A percentile compares a stretch with the other conserved stretches of the same genome.
phyloP scores from a whole-genome alignment of 208 protist species.

The Kentomonas sorsogonicus region DNA sequence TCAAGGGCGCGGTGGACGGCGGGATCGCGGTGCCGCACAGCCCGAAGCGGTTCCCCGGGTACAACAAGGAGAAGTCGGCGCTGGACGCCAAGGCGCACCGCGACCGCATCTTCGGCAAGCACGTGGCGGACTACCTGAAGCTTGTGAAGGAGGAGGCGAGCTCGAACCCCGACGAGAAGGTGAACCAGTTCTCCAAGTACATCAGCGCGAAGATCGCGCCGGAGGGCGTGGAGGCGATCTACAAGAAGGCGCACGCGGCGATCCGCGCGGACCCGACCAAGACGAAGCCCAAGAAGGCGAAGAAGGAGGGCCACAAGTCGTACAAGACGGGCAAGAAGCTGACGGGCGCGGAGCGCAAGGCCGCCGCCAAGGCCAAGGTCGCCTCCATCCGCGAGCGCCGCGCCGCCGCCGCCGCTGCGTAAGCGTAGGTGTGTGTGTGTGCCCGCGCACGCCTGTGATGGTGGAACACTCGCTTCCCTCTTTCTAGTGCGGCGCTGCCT shows the following conservation, averaged over 20 bases:
- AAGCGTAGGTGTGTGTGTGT: no score
- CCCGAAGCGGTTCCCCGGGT: conserved; percentile 95
- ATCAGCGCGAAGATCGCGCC: conserved; percentile 89
- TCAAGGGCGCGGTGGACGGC: conserved; percentile 97
- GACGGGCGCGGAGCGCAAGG: conserved; percentile 46
- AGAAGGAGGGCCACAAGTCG: conserved; percentile 45
- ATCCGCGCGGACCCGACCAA: conserved; percentile 93
- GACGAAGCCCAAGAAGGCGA: conserved; percentile 52
- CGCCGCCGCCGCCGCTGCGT: no score
- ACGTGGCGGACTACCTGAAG: conserved; percentile 98
- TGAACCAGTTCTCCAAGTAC: conserved; percentile 95
- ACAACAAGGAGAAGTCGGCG: conserved; percentile 83
- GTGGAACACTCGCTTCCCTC: no score
- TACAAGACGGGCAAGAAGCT: conserved; percentile 48
- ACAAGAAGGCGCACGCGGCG: conserved; percentile 89
- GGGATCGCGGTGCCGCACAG: conserved; percentile 97
- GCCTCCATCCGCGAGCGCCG: conserved; percentile 53
- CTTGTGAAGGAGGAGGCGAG: conserved; percentile 92
- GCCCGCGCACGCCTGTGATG: no score
- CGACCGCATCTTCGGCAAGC: conserved; percentile 96
- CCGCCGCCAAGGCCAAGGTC: conserved; percentile 63
- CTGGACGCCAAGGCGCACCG: conserved; percentile 91
- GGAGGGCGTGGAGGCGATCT: conserved; percentile 94
- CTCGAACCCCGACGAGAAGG: conserved; percentile 82
- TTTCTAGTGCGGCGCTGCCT: no score